These are phyloP conservation scores for Brassica rapa DNA, from an alignment of 345 rosid species.

Conservation along the genomic window DNA sequence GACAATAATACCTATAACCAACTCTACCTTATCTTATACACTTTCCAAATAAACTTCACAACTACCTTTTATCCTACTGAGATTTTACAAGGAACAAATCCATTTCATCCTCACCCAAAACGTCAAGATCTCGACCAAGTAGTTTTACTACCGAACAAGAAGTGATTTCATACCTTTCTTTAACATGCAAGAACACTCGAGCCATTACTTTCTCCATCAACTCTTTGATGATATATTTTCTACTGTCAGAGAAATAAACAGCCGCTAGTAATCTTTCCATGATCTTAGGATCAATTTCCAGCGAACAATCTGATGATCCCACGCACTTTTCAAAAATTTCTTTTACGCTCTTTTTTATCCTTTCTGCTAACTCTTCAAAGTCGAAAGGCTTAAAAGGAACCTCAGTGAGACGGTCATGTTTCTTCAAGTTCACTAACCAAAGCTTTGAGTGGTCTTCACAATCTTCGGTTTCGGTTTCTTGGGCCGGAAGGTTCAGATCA, in stretches of 20 bases:
- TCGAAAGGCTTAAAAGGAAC: conserved; percentile 63
- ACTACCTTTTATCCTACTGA: conserved; percentile 8
- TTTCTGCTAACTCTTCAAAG: conserved; percentile 54
- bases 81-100: conserved; percentile 40
- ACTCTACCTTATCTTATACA: conserved; percentile 34
- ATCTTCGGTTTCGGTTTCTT: conserved; percentile 45
- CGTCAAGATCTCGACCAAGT: conserved; percentile 36
- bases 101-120: conserved; percentile 15
- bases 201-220: conserved; percentile 53
- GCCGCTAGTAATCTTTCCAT: conserved; percentile 58
- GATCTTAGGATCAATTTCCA: conserved; percentile 55
- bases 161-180: conserved; percentile 45
- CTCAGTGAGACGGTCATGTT: conserved; percentile 39
- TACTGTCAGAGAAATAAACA: conserved; percentile 46
- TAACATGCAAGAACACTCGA: conserved; percentile 45
- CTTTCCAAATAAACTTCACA: conserved; percentile 19
- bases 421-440: conserved; percentile 57
- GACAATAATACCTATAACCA: conserved; percentile 16
- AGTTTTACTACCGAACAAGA: conserved; percentile 49
- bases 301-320: conserved; percentile 37
- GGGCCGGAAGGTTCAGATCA: conserved; percentile 75
- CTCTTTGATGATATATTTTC: conserved; percentile 40
- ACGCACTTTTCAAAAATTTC: conserved; percentile 43
- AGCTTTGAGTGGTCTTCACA: conserved; percentile 40
- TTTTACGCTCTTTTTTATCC: conserved; percentile 37